These are phyloP conservation scores for Phytophthora quininea DNA, from an alignment of 352 stramenopile species.

Conservation along the genomic window DNA sequence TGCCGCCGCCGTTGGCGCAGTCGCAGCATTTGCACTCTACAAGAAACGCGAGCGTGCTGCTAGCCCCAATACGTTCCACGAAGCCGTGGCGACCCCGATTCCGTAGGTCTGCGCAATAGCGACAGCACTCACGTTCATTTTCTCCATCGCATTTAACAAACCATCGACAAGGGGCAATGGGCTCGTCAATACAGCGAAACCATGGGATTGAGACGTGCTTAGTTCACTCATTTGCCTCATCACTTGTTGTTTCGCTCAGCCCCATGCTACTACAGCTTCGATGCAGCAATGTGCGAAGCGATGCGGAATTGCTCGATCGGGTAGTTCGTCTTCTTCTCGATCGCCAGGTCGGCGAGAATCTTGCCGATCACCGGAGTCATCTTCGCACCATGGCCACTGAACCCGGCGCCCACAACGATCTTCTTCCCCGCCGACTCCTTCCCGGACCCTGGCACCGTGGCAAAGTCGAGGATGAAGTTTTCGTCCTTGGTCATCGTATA, in stretches of 20 bases:
- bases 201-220: neutral
- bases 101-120: neutral
- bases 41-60: slow-evolving; percentile 15
- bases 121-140: too few relatives aligned
- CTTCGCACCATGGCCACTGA: slow-evolving; percentile 87
- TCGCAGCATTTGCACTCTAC: slow-evolving; percentile 19
- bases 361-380: slow-evolving; percentile 86
- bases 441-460: slow-evolving; percentile 17
- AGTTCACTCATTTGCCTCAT: neutral
- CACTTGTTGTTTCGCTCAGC: too few relatives aligned
- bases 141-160: neutral
- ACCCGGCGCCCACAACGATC: slow-evolving; percentile 73
- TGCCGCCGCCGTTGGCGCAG: slow-evolving; percentile 11
- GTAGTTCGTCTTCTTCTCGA: slow-evolving; percentile 50
- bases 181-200: neutral
- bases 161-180: neutral
- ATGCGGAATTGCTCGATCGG: slow-evolving; percentile 52
- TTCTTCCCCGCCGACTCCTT: slow-evolving; percentile 27
- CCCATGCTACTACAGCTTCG: slow-evolving; percentile 1
- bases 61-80: slow-evolving; percentile 19
- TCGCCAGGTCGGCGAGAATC: slow-evolving; percentile 74
- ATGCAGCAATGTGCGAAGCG: neutral
- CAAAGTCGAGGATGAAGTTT: slow-evolving; percentile 79
- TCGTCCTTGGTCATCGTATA: slow-evolving; percentile 84
- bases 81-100: slow-evolving; percentile 7